Evolutionary conservation across 257 asterid species (phyloP).

Genomic region (Salvia splendens): DNA sequence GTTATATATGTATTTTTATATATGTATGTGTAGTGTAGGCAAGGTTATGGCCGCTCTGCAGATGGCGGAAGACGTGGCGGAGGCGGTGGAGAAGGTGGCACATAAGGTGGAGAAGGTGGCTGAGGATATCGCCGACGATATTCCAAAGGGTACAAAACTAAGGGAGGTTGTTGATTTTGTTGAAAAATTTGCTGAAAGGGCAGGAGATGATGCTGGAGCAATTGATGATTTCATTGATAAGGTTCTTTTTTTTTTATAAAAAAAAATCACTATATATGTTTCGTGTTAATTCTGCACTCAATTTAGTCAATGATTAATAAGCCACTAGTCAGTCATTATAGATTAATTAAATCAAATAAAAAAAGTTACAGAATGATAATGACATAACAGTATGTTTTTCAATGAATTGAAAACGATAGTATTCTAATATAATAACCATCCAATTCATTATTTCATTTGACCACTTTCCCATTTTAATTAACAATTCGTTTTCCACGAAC

Average conservation of each 20-base stretch:
- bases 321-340: not conserved
- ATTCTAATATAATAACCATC: no score
- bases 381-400: not conserved
- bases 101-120: slow-evolving; percentile 54
- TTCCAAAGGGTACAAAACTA: slow-evolving; percentile 50
- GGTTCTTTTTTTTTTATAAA: slow-evolving; percentile 27
- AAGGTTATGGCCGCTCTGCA: slow-evolving; percentile 42
- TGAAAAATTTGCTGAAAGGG: slow-evolving; percentile 51
- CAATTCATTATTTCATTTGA: no score
- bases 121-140: slow-evolving; percentile 48
- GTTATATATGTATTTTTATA: no score
- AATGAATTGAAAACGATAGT: slow-evolving; percentile 13
- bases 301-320: not conserved
- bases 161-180: slow-evolving; percentile 41
- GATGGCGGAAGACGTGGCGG: slow-evolving; percentile 57
- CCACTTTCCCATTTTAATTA: no score
- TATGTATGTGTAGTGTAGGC: slow-evolving; percentile 30
- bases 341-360: not conserved
- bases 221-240: slow-evolving; percentile 52
- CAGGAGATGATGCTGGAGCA: slow-evolving; percentile 45
- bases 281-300: not conserved
- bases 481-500: no score
- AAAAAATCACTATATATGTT: no score
- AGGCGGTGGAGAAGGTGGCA: slow-evolving; percentile 56
- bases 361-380: not conserved